phyloP scores from a whole-genome alignment of 2,329 filamentous ascomycete genomes.

The Catunica adiposa region DNA sequence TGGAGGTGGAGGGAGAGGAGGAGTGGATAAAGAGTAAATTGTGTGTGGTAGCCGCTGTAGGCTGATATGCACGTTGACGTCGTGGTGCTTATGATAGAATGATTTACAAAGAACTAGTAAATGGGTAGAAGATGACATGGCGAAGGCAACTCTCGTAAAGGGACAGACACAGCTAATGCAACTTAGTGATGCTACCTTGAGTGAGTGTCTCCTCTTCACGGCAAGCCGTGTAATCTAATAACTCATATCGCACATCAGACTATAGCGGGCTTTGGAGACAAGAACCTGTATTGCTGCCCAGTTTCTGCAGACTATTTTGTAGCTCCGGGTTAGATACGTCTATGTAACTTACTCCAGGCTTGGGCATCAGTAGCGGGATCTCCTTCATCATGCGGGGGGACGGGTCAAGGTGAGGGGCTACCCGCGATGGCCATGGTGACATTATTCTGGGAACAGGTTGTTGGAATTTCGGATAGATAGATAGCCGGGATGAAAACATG shows the following conservation, averaged over 20 bases:
- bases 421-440: too few relatives aligned
- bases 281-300: slow-evolving; percentile 1
- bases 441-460: too few relatives aligned
- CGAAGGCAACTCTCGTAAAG: too few relatives aligned
- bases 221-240: background rate
- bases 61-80: background rate
- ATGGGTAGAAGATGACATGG: background rate
- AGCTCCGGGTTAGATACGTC: background rate
- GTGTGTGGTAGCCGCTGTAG: background rate
- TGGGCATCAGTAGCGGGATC: too few relatives aligned
- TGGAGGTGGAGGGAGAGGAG: too few relatives aligned
- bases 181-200: background rate
- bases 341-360: too few relatives aligned
- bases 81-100: background rate
- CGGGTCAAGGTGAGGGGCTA: too few relatives aligned
- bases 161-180: background rate
- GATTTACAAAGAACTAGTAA: background rate
- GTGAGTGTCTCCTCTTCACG: background rate
- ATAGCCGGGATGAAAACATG: too few relatives aligned
- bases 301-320: background rate
- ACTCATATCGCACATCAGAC: background rate
- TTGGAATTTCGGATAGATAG: too few relatives aligned
- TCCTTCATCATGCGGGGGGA: background rate
- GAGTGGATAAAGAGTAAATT: background rate
- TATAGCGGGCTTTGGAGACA: background rate